These are phyloP conservation scores for Plantago coronopus DNA, from an alignment of 305 asterid genomes.

Conservation along the genomic window DNA sequence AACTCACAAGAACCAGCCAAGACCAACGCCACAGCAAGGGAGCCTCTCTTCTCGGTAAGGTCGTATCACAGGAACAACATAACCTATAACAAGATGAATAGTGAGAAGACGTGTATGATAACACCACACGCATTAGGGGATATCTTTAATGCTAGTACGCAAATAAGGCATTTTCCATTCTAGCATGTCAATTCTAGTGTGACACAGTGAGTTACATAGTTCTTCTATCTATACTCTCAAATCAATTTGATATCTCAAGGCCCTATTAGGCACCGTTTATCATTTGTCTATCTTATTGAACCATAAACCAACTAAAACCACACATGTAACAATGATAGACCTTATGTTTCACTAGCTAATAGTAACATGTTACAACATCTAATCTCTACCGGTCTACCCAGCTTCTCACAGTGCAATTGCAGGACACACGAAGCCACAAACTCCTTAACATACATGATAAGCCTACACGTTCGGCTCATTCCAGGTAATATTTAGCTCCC, in stretches of 20 bases:
- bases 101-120: constrained; percentile 7
- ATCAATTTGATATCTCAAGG: constrained; percentile 1
- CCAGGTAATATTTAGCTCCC: too few species aligned
- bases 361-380: not conserved
- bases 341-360: not conserved
- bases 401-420: not conserved
- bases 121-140: not conserved
- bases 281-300: not conserved
- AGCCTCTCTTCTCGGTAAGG: constrained; percentile 53
- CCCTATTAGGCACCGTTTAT: constrained; percentile 4
- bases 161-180: not conserved
- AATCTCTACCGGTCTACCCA: constrained; percentile 9
- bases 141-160: not conserved
- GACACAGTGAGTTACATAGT: not conserved
- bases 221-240: constrained; percentile 1
- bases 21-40: constrained; percentile 89
- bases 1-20: constrained; percentile 90
- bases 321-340: not conserved
- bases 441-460: too few species aligned
- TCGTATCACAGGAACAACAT: constrained; percentile 53
- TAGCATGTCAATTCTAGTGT: not conserved
- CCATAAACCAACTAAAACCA: not conserved
- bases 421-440: not conserved
- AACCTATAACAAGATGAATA: constrained; percentile 40
- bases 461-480: too few species aligned